Percentiles rank a stretch among this genome's conserved stretches.
phyloP scores from a whole-genome alignment of 2,329 filamentous ascomycete species.

The Ramularia endophylla region DNA sequence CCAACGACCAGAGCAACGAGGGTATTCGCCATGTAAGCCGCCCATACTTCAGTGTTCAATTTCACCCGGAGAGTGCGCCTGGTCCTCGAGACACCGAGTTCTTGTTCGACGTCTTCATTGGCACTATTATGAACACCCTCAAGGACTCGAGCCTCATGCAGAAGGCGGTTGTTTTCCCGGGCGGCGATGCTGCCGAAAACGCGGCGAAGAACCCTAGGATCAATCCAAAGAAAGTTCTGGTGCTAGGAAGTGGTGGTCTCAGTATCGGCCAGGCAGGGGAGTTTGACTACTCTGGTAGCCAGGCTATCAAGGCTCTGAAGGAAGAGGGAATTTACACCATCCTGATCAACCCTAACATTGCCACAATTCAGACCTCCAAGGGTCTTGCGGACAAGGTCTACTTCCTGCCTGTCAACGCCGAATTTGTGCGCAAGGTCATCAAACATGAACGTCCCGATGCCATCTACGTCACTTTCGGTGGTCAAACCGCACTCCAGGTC shows the following conservation, averaged over 20 bases:
- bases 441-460: conserved; percentile 89
- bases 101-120: conserved; percentile 93
- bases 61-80: conserved; percentile 95
- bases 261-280: conserved; percentile 98
- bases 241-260: conserved; percentile 88
- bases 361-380: conserved; percentile 97
- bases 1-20: conserved; percentile 97
- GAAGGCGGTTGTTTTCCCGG: conserved; percentile 78
- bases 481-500: conserved; percentile 92
- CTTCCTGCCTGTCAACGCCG: conserved; percentile 92
- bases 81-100: conserved; percentile 94
- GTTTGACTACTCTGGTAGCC: conserved; percentile 97
- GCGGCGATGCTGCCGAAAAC: conserved; percentile 75
- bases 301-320: conserved; percentile 97
- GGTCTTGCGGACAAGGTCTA: conserved; percentile 98
- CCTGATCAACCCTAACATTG: conserved; percentile 98
- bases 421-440: conserved; percentile 97
- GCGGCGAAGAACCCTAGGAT: conserved; percentile 69
- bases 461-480: conserved; percentile 97
- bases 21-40: conserved; percentile 82
- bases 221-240: conserved; percentile 85
- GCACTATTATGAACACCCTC: conserved; percentile 69
- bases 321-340: conserved; percentile 98
- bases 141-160: conserved; percentile 60
- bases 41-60: conserved; percentile 99